Conservation (phyloP, 1,284 basidiomycete species). For the Vanrija pseudolonga region DNA sequence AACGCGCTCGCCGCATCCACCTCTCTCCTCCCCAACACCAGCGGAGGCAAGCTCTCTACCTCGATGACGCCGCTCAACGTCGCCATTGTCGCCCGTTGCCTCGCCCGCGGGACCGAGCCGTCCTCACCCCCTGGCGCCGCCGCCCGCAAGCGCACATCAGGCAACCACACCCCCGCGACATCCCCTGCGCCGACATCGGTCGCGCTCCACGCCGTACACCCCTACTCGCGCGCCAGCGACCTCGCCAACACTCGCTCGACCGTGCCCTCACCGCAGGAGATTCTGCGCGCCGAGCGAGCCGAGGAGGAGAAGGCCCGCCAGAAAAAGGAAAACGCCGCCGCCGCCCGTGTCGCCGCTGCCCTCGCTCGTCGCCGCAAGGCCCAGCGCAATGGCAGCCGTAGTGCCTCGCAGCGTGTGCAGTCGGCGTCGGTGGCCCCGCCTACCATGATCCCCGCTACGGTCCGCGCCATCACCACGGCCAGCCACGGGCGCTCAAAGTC, state of each 20-base stretch:
- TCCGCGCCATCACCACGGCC: slow-evolving; percentile 5
- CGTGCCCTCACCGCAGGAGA: slow-evolving; percentile 30
- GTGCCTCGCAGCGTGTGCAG: slow-evolving; percentile 5
- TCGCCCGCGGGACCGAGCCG: slow-evolving; percentile 14
- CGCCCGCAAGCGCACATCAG: slow-evolving; percentile 11
- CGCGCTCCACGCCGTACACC: slow-evolving; percentile 16
- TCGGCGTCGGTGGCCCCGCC: slow-evolving; percentile 9
- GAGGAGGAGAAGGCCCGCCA: slow-evolving; percentile 29
- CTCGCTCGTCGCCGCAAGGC: slow-evolving; percentile 15
- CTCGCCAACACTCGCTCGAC: slow-evolving; percentile 30
- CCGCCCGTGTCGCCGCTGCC: slow-evolving; percentile 27
- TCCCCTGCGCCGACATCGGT: slow-evolving; percentile 5
- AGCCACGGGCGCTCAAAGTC: background rate
- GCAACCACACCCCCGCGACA: slow-evolving; percentile 14
- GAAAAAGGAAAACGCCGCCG: slow-evolving; percentile 31
- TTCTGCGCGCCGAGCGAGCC: slow-evolving; percentile 20
- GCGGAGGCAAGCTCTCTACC: slow-evolving; percentile 8
- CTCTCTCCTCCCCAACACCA: slow-evolving; percentile 1
- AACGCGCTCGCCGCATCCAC: background rate
- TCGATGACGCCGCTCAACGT: slow-evolving; percentile 26
- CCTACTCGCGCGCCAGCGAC: slow-evolving; percentile 31
- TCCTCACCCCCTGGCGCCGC: background rate
- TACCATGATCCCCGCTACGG: slow-evolving; percentile 16
- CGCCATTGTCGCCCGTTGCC: slow-evolving; percentile 32
- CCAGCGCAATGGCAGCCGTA: slow-evolving; percentile 9